Evolutionary conservation across 2,329 filamentous ascomycete genomes (phyloP).

Genomic region (Xylaria sp.): DNA sequence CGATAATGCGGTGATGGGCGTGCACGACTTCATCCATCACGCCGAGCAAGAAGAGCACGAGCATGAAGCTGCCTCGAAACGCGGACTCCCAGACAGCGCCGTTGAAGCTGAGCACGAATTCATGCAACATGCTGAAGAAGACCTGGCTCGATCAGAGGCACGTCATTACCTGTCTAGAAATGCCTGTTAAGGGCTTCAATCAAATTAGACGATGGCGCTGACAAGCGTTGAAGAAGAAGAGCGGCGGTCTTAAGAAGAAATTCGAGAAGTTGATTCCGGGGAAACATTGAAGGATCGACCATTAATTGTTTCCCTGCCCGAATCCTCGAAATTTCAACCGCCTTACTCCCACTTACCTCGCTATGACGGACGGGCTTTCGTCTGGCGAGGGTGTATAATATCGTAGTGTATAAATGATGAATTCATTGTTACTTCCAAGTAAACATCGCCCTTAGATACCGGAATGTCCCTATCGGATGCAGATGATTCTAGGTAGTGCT

Average conservation of each 20-base stretch:
- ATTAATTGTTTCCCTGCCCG: neutral
- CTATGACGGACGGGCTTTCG: neutral
- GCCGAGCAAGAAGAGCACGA: slow-evolving; percentile 42
- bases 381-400: neutral
- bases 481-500: no score
- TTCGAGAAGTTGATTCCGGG: slow-evolving; percentile 37
- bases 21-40: slow-evolving; percentile 42
- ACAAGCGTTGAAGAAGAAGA: slow-evolving; percentile 19
- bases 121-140: slow-evolving; percentile 39
- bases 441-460: no score
- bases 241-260: slow-evolving; percentile 34
- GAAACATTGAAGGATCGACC: slow-evolving; percentile 30
- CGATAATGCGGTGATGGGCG: slow-evolving; percentile 33
- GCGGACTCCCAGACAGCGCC: slow-evolving; percentile 38
- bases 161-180: neutral
- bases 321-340: neutral
- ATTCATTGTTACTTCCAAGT: no score
- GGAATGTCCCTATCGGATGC: no score
- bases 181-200: neutral
- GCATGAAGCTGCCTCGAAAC: slow-evolving; percentile 38
- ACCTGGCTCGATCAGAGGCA: slow-evolving; percentile 33
- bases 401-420: neutral
- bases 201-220: neutral
- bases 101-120: slow-evolving; percentile 40
- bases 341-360: neutral